Evolutionary conservation across 2,329 filamentous ascomycete genomes (phyloP), one percentile per base, ranked within the genome.

Genomic region (Calonectria henricotiae): DNA sequence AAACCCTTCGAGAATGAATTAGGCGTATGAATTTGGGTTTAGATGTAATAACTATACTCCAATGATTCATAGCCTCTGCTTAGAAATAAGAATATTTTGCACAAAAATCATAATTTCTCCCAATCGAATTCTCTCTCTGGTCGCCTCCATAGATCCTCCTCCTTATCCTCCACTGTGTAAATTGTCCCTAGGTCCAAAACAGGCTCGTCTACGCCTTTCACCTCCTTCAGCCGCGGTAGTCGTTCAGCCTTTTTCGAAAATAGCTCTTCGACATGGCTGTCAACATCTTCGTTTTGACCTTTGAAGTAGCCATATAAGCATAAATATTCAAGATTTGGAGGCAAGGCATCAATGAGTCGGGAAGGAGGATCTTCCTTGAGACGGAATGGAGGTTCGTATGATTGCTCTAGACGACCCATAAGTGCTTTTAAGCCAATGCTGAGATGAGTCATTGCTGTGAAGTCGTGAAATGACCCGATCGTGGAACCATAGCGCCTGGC

Each of bases 241-340:
- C 6, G 35, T 7, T 35, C 41, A 7, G 20, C 27, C 23, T 55
- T 72, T 7, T 67, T 43, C 9, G 60, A 43, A 17, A 72, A n/a
- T 2, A 72, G 4, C 13, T 72, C 67, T 23, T 65, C 27, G 3
- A 71, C 8, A 11, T 71, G 69, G 6, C 3, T 12, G 15, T 71
- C 71, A 1, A 74, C 20, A 17, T 63, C 30, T 17, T 37, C 2
- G 4, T 61, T 71, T 7, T 35, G 15, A 1, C 69, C 60, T 9
- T 70, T 68, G 3, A 15, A n/a, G 32, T 71, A 71, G 5, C 49
- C 72, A 17, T 54, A 69, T 3, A 74, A 47, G 27, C 68, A 69
- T 1, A 71, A 3, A 23, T 66, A 68, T 54, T 74, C 39, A 9
- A 74, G 20, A 1, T 63, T 62, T n/a, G 64, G 47, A 4, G 68